These are phyloP conservation scores for Herpetomonas tarakana DNA, from an alignment of 208 protist species.

Conservation along the genomic window DNA sequence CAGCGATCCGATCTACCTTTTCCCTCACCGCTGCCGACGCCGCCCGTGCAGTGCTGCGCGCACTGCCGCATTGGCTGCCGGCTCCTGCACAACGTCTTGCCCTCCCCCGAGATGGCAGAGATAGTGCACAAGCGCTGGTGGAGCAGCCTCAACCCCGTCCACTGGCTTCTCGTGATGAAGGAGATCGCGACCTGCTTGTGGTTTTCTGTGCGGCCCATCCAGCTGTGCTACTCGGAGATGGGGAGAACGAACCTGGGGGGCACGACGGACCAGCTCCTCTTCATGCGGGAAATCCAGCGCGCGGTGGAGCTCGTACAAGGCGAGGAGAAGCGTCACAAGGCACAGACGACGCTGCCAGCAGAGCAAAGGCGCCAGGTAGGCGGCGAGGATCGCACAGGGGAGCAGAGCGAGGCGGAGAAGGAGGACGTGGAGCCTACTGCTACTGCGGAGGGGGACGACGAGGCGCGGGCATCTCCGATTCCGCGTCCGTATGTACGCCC, in stretches of 20 bases:
- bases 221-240: slow-evolving; percentile 55
- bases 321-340: neutral
- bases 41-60: slow-evolving; percentile 51
- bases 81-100: slow-evolving; percentile 73
- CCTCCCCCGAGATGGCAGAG: slow-evolving; percentile 75
- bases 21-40: neutral
- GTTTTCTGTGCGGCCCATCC: slow-evolving; percentile 43
- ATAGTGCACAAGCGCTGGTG: slow-evolving; percentile 51
- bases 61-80: slow-evolving; percentile 56
- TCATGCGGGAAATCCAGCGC: slow-evolving; percentile 64
- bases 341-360: neutral
- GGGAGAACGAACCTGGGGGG: slow-evolving; percentile 64
- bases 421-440: no score
- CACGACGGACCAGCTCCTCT: slow-evolving; percentile 55
- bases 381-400: neutral
- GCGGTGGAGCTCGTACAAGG: slow-evolving; percentile 44
- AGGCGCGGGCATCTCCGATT: neutral
- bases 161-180: slow-evolving; percentile 63
- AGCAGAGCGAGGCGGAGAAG: no score
- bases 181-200: slow-evolving; percentile 38
- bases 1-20: neutral
- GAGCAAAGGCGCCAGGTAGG: neutral
- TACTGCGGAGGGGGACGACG: no score
- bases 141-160: slow-evolving; percentile 52
- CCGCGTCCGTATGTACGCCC: slow-evolving; percentile 8